These are phyloP conservation scores for Boletales sp. DNA, from an alignment of 768 basidiomycete genomes.

Conservation along the genomic window DNA sequence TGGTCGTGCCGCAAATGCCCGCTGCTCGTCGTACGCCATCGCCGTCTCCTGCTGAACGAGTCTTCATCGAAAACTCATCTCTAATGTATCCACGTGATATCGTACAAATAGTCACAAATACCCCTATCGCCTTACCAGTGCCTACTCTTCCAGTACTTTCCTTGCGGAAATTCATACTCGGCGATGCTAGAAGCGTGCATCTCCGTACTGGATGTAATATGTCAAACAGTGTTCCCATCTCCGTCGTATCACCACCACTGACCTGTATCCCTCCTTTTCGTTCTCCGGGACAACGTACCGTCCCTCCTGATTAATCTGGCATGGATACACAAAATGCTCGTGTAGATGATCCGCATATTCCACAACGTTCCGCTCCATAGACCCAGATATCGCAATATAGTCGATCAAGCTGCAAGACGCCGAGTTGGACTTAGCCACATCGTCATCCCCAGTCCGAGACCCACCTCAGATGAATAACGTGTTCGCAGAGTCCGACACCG, in stretches of 20 bases:
- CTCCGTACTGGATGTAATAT: conserved; percentile 55
- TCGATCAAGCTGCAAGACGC: conserved; percentile 67
- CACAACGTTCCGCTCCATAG: conserved; percentile 89
- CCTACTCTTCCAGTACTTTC: conserved; percentile 23
- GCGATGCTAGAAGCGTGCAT: conserved; percentile 77
- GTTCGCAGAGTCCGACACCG: conserved; percentile 90
- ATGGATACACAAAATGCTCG: conserved; percentile 84
- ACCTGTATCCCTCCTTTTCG: conserved; percentile 68
- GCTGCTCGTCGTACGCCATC: conserved; percentile 25
- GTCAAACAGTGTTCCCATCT: conserved; percentile 2
- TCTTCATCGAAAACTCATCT: conserved; percentile 4
- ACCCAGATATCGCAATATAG: conserved; percentile 82
- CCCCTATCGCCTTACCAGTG: conserved; percentile 5
- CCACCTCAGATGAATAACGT: conserved; percentile 79
- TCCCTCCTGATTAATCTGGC: conserved; percentile 79
- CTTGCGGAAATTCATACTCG: conserved; percentile 78
- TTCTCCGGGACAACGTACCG: conserved; percentile 81
- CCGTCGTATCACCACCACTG: conserved; percentile 1
- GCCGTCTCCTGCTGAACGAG: too few relatives aligned
- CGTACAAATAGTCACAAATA: conserved; percentile 18
- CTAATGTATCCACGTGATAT: conserved; percentile 7
- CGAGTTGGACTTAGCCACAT: conserved; percentile 3
- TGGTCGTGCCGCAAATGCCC: conserved; percentile 6
- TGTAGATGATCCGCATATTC: conserved; percentile 86
- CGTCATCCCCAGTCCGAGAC: conserved; percentile 5